phyloP scores from a whole-genome alignment of 495 filamentous ascomycete species.

The Chaetomium fimeti region DNA sequence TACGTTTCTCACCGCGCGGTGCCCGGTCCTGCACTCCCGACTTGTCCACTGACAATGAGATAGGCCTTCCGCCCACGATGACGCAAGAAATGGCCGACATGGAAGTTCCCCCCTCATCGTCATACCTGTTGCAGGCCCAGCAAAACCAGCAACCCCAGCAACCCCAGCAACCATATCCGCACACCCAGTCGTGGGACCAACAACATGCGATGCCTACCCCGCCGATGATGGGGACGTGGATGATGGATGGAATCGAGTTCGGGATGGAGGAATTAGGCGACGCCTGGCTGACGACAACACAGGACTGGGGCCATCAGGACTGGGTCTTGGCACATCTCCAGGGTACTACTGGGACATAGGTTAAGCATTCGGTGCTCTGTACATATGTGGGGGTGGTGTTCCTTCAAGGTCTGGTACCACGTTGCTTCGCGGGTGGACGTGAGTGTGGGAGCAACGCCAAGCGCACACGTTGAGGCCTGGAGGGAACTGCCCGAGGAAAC shows the following conservation, averaged over 20 bases:
- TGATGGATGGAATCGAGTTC: slow-evolving; percentile 15
- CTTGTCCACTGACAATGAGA: neutral
- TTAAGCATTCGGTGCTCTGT: no score
- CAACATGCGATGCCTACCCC: slow-evolving; percentile 1
- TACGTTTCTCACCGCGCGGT: neutral
- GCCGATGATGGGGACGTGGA: neutral
- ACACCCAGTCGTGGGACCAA: neutral
- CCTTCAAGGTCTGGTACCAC: no score
- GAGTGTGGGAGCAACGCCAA: no score
- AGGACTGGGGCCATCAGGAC: slow-evolving; percentile 16
- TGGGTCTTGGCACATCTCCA: slow-evolving; percentile 13
- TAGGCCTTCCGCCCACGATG: neutral
- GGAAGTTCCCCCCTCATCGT: neutral
- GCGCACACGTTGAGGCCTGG: no score
- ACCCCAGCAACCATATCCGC: neutral
- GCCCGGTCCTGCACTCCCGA: neutral
- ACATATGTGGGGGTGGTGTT: neutral
- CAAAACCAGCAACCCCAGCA: neutral
- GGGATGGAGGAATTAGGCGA: slow-evolving; percentile 10
- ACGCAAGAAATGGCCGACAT: neutral
- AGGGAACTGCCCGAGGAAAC: no score
- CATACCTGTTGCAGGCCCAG: neutral
- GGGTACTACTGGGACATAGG: neutral
- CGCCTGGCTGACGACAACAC: slow-evolving; percentile 16
- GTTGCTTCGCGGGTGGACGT: no score